Evolutionary conservation across 2,329 filamentous ascomycete genomes (phyloP), one percentile per base, ranked within the genome.

Genomic region (Aspergillus ibericus): DNA sequence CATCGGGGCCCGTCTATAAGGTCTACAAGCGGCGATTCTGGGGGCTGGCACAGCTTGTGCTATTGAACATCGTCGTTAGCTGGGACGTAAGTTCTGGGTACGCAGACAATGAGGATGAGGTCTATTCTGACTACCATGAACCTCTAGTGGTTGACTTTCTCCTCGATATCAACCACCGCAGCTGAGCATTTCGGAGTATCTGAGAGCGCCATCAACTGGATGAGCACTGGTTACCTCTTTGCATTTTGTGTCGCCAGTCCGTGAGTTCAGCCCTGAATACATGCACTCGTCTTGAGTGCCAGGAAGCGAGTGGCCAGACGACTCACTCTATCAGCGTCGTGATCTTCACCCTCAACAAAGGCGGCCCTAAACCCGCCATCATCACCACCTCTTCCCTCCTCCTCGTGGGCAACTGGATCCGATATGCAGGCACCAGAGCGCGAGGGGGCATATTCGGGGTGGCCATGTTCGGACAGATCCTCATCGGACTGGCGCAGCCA

Each of bases 21-120:
- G 83, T 89, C 20, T 98, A 98, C 73, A 93, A 90, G 77, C 85
- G 92, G 70, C 85, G 95, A 46, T 99, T 92, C 87, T 90, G 96
- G 73, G 95, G 95, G 0, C 80, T 99, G 53, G 78, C 85, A 20
- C 91, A 96, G 75, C 78, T 98, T 70, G 89, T 92, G 6, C 77
- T 98, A 68, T 81, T 98, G 77, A 99, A 98, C 73, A 88, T 97
- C 56, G 86, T 98, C 60, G 89, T 96, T 42, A 96, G 91, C 70
- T 98, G 93, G 93, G 92, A 96, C 84, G 91, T 95, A 83, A 82
- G 91, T 60, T 32, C 15, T 44, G 44, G 18, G 27, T 32, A 46
- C 27, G 49, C 36, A 12, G 5, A 6, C 18, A 35, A 9, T 13
- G 10, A 36, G 6, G 27, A 51, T n/a, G 47, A 10, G 36, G 25